Percentiles rank a stretch among this genome's conserved stretches.
phyloP scores from a whole-genome alignment of 2,329 filamentous ascomycete genomes.

The Penicillium frequentans region DNA sequence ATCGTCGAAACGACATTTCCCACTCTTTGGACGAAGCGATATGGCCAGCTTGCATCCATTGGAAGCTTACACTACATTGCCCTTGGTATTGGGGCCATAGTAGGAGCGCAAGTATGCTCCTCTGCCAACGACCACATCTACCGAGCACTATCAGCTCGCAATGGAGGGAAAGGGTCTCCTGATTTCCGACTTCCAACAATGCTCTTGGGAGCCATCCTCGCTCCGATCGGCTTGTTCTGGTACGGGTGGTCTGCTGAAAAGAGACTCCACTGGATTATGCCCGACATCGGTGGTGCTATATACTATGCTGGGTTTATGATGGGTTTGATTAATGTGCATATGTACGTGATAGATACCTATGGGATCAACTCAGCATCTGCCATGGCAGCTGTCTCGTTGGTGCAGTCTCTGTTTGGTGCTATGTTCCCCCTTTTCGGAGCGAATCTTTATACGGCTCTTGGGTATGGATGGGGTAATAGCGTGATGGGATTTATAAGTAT shows the following conservation, averaged over 20 bases:
- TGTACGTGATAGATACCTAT: slow-evolving; percentile 33
- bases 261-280: slow-evolving; percentile 50
- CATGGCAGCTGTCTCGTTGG: slow-evolving; percentile 21
- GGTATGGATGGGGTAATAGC: neutral
- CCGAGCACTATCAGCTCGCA: slow-evolving; percentile 40
- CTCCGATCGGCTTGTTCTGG: slow-evolving; percentile 52
- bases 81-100: slow-evolving; percentile 58
- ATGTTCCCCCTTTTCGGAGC: neutral
- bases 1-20: slow-evolving; percentile 66
- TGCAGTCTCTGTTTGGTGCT: slow-evolving; percentile 19
- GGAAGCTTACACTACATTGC: slow-evolving; percentile 62
- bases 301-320: slow-evolving; percentile 45
- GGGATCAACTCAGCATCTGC: slow-evolving; percentile 30
- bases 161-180: slow-evolving; percentile 43
- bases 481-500: neutral
- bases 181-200: slow-evolving; percentile 62
- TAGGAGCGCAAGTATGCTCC: slow-evolving; percentile 48
- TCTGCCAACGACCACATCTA: slow-evolving; percentile 49
- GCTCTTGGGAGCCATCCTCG: slow-evolving; percentile 50
- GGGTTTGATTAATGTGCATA: slow-evolving; percentile 38
- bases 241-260: slow-evolving; percentile 55
- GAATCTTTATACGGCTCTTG: neutral
- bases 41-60: slow-evolving; percentile 53
- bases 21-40: slow-evolving; percentile 28
- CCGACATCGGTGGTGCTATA: slow-evolving; percentile 50